phyloP scores from a whole-genome alignment of 192 early-diverging fungal genomes.

The Coemansia sp. region DNA sequence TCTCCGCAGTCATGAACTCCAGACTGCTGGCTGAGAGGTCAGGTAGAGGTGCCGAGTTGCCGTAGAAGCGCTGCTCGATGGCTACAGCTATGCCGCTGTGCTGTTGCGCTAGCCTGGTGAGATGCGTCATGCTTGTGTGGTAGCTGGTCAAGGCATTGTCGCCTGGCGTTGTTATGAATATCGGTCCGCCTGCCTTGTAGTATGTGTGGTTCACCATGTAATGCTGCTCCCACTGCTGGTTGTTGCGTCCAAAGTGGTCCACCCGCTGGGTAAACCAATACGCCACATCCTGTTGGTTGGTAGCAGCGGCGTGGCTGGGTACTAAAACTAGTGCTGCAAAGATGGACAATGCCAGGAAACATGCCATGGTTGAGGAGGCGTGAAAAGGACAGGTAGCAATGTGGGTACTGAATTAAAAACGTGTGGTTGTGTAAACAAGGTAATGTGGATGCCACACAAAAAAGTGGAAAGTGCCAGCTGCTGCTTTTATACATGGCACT shows the following conservation, averaged over 20 bases:
- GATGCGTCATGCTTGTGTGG: constrained; percentile 6
- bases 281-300: not conserved
- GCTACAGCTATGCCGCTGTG: constrained; percentile 54
- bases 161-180: constrained; percentile 16
- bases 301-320: not conserved
- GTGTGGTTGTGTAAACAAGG: not conserved
- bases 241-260: constrained; percentile 20
- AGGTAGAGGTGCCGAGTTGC: constrained; percentile 41
- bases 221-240: constrained; percentile 11
- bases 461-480: not conserved
- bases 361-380: not conserved
- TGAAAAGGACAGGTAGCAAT: not conserved
- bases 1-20: constrained; percentile 15
- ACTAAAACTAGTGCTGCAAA: not conserved
- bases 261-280: constrained; percentile 23
- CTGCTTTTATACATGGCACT: not conserved
- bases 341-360: not conserved
- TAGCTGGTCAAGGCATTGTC: constrained; percentile 5
- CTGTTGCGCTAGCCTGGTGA: constrained; percentile 43
- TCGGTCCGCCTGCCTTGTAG: constrained; percentile 22
- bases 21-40: constrained; percentile 20
- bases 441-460: not conserved
- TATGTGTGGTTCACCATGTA: constrained; percentile 19
- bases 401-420: not conserved
- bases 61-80: constrained; percentile 61